phyloP scores from a whole-genome alignment of 2,329 filamentous ascomycete genomes.

The Fonsecaea pedrosoi region DNA sequence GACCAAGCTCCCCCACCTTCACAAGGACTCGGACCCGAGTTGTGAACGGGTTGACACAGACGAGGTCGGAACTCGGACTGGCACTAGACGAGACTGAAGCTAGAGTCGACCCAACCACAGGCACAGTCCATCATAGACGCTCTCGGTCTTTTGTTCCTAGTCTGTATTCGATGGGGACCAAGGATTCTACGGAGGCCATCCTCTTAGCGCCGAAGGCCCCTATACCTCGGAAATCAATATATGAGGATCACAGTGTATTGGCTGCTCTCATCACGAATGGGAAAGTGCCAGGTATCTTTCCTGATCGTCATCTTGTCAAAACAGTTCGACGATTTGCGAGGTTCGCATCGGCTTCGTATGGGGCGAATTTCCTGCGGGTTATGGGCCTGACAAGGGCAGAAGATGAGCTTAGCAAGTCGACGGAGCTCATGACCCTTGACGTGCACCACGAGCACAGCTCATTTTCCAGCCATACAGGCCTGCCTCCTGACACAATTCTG shows the following conservation, averaged over 20 bases:
- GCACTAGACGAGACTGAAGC: constrained; percentile 44
- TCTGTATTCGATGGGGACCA: constrained; percentile 54
- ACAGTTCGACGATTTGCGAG: constrained; percentile 56
- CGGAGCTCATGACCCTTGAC: constrained; percentile 43
- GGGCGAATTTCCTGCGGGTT: constrained; percentile 54
- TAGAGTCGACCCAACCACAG: constrained; percentile 36
- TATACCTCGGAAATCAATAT: constrained; percentile 52
- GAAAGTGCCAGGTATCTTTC: constrained; percentile 54
- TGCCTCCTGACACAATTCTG: constrained; percentile 58
- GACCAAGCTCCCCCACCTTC: constrained; percentile 49
- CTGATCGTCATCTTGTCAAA: constrained; percentile 53
- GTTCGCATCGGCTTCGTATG: constrained; percentile 57
- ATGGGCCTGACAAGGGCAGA: constrained; percentile 49
- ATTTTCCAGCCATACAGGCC: constrained; percentile 53
- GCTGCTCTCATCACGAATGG: constrained; percentile 53
- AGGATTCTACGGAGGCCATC: constrained; percentile 52
- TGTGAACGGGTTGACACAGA: constrained; percentile 51
- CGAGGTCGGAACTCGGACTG: constrained; percentile 51
- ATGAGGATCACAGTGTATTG: constrained; percentile 54
- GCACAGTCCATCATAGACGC: constrained; percentile 42
- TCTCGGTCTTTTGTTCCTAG: constrained; percentile 53
- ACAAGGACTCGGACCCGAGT: constrained; percentile 51
- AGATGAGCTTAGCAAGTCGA: constrained; percentile 42
- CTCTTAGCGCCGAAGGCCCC: constrained; percentile 48
- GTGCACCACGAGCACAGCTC: constrained; percentile 54